Percentiles rank a stretch among this genome's conserved stretches.
Evolutionary conservation across 2,329 filamentous ascomycete species (phyloP).

Genomic region (Fusarium acutatum): DNA sequence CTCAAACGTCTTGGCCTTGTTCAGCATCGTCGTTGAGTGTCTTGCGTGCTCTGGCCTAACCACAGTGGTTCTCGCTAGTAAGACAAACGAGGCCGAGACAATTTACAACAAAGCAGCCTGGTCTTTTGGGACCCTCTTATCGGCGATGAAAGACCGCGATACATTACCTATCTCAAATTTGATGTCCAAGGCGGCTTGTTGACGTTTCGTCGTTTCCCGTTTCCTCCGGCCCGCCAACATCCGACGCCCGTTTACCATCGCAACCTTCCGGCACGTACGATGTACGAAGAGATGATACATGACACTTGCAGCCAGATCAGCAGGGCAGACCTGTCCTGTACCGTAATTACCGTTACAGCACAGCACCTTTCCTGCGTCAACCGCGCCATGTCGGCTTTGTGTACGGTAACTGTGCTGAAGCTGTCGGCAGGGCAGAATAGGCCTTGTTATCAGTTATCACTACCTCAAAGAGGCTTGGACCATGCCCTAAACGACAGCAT

Average conservation of each 20-base stretch:
- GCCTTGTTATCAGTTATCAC: constrained; percentile 31
- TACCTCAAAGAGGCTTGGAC: constrained; percentile 26
- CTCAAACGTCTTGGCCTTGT: constrained; percentile 6
- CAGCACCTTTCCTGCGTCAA: constrained; percentile 19
- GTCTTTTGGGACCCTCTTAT: constrained; percentile 5
- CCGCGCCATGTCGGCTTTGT: constrained; percentile 26
- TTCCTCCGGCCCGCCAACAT: constrained; percentile 18
- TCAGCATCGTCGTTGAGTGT: constrained; percentile 5
- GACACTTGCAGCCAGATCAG: constrained; percentile 20
- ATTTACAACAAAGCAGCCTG: constrained; percentile 8
- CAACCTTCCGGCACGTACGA: constrained; percentile 38
- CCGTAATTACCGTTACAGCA: constrained; percentile 15
- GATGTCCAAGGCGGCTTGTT: background rate
- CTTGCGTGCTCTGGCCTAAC: constrained; percentile 24
- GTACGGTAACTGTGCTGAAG: constrained; percentile 12
- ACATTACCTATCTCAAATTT: background rate
- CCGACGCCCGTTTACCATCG: constrained; percentile 25
- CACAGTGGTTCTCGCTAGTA: constrained; percentile 11
- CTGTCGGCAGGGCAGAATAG: constrained; percentile 11
- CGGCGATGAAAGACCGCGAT: background rate
- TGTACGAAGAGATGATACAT: constrained; percentile 25
- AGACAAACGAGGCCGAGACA: constrained; percentile 16
- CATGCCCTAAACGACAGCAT: constrained; percentile 16
- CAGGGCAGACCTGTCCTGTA: constrained; percentile 11
- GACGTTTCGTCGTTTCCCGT: constrained; percentile 11